A percentile compares a stretch with the other conserved stretches of the same genome.
Conservation (phyloP, 305 asterid species). For the Rubia occidens region DNA sequence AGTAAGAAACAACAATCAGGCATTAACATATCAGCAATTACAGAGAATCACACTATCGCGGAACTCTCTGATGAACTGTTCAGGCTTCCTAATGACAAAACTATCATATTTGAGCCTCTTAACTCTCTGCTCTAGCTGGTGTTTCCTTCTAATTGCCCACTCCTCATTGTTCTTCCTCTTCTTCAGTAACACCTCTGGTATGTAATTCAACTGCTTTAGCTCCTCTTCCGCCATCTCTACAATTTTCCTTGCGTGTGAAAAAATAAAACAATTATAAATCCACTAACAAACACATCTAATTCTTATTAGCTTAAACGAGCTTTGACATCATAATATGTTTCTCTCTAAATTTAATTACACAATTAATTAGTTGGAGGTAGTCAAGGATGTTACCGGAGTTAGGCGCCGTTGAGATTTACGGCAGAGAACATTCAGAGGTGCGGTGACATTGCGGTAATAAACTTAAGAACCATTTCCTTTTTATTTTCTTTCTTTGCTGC, state of each 20-base stretch:
- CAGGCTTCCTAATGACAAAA: conserved; percentile 64
- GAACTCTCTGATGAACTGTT: conserved; percentile 70
- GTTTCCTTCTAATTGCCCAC: conserved; percentile 72
- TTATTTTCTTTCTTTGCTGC: neutral
- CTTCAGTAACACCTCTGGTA: conserved; percentile 80
- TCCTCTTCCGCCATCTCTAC: conserved; percentile 38
- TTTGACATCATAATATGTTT: neutral
- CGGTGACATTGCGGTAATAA: neutral
- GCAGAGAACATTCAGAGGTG: neutral
- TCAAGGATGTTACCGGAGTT: neutral
- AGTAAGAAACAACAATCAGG: neutral
- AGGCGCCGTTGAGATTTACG: neutral
- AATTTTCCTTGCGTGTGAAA: neutral
- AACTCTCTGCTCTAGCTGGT: conserved; percentile 55
- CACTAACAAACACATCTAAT: too few species aligned
- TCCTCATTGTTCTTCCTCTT: conserved; percentile 86
- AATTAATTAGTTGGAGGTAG: too few species aligned
- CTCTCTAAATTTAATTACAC: neutral
- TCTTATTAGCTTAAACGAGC: too few species aligned
- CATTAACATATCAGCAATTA: neutral
- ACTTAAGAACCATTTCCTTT: neutral
- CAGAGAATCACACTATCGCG: conserved; percentile 48
- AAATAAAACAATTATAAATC: neutral
- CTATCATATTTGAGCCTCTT: conserved; percentile 43
- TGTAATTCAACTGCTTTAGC: conserved; percentile 43